These are phyloP conservation scores for Polytrichum commune DNA, from an alignment of 225 moss, liverwort and hornwort genomes.

Conservation along the genomic window DNA sequence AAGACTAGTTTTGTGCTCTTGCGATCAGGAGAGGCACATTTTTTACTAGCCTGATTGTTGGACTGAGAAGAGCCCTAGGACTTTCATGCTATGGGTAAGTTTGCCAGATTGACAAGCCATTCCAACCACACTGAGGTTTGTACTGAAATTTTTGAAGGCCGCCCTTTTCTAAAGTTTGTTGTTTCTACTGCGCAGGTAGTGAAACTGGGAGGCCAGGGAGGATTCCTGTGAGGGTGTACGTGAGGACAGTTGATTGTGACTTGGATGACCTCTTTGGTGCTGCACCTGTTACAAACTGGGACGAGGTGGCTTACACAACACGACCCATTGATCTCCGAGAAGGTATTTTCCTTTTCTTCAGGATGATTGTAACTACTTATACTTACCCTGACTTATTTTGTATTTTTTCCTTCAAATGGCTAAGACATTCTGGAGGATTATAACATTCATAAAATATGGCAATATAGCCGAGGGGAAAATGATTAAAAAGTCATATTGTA, in stretches of 20 bases:
- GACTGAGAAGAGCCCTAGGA: no score
- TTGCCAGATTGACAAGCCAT: no score
- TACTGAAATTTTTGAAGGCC: no score
- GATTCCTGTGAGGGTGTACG: constrained; percentile 81
- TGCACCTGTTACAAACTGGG: constrained; percentile 74
- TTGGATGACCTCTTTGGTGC: constrained; percentile 75
- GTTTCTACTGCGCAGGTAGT: constrained; percentile 46
- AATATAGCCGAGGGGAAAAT: no score
- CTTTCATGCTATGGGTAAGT: no score
- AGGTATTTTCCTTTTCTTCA: constrained; percentile 29
- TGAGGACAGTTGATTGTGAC: constrained; percentile 60
- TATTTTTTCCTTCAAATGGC: background rate
- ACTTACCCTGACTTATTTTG: no score
- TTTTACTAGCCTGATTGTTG: no score
- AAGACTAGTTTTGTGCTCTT: no score
- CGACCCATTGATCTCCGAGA: constrained; percentile 74
- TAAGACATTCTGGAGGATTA: background rate
- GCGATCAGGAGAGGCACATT: no score
- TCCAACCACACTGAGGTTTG: no score
- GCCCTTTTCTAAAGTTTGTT: background rate
- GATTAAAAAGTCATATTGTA: no score
- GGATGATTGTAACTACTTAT: no score
- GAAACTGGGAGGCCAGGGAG: constrained; percentile 63
- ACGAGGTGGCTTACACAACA: constrained; percentile 75
- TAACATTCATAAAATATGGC: background rate